These are phyloP conservation scores for Amaranthus hypochondriacus DNA, from an alignment of 148 eudicot species.

Conservation along the genomic window DNA sequence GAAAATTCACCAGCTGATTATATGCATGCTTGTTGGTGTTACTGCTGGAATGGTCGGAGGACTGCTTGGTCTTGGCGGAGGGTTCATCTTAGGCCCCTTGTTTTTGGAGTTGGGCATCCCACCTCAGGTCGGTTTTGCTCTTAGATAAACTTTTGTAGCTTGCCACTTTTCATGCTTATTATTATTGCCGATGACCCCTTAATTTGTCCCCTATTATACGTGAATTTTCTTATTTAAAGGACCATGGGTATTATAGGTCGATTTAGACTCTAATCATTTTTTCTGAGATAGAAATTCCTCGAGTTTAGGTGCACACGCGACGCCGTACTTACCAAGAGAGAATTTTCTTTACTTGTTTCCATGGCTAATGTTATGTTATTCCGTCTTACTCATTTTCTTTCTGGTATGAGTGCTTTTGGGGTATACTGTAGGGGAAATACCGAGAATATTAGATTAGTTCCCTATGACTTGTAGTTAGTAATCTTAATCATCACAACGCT, in stretches of 20 bases:
- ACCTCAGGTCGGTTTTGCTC: constrained; percentile 45
- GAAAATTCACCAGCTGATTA: constrained; percentile 32
- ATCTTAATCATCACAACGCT: too few relatives aligned
- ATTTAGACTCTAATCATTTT: background rate
- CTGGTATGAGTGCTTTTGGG: background rate
- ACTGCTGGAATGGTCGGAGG: constrained; percentile 68
- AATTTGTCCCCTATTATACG: background rate
- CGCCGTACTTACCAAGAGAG: background rate
- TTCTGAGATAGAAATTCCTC: background rate
- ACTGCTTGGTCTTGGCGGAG: constrained; percentile 77
- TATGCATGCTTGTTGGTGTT: constrained; percentile 45
- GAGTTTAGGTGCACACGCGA: background rate
- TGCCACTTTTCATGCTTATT: background rate
- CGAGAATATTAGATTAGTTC: too few relatives aligned
- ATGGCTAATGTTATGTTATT: background rate
- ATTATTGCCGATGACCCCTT: background rate
- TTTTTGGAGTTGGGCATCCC: constrained; percentile 62
- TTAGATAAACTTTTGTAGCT: background rate
- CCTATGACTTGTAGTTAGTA: too few relatives aligned
- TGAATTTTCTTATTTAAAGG: background rate
- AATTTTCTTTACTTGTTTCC: background rate
- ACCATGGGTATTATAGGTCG: background rate
- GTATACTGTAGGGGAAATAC: too few relatives aligned
- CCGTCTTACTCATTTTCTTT: background rate
- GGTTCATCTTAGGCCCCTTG: constrained; percentile 57